Base-by-base conservation (phyloP, 192 early-diverging fungal species). In the Linnemannia schmuckeri region DNA sequence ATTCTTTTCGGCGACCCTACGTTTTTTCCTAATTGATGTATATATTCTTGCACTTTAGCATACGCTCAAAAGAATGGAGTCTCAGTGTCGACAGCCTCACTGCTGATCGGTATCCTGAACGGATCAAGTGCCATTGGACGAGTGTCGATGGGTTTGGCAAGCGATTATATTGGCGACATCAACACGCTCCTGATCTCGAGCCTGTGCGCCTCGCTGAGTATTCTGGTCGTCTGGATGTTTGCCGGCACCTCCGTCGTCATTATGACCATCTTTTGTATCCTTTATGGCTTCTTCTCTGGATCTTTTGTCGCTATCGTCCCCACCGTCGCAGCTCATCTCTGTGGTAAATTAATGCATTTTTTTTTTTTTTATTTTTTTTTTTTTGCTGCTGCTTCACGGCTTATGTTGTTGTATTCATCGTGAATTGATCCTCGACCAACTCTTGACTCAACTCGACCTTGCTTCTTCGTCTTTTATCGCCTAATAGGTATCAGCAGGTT, bases 241-340 rank as follows among this genome's bases (percentile, higher is more conserved):
- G 90, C 85, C 77, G 87, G 70, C 35, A 88, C 69, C 37, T 88
- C 72, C 71, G 82, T 52, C 8, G 74, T 72, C 27, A 80, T 90
- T 0, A 78, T 90, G 54, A 80, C 89, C 4, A 81, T 92, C 0
- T 92, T 91, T 30, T 88, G 89, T 38, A 81, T 93, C 54, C 57
- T 92, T 63, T 91, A 92, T 74, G 89, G 91, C 70, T 37, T 94
- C 84, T 92, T 92, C 86, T 89, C 91, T 75, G 91, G 93, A 75
- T 90, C 93, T 47, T 88, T 88, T 80, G 81, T 92, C 68, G 49
- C 88, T 57, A 91, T 93, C 54, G 77, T 91, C 47, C 94, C 90
- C 27, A 92, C 89, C 35, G 89, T 89, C 35, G 93, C 88, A 75
- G 90, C 90, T 33, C 86, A 89, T 30, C 89, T 93, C 40, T 92